Evolutionary conservation across 257 asterid genomes (phyloP).

Genomic region (Lithospermum erythrorhizon): DNA sequence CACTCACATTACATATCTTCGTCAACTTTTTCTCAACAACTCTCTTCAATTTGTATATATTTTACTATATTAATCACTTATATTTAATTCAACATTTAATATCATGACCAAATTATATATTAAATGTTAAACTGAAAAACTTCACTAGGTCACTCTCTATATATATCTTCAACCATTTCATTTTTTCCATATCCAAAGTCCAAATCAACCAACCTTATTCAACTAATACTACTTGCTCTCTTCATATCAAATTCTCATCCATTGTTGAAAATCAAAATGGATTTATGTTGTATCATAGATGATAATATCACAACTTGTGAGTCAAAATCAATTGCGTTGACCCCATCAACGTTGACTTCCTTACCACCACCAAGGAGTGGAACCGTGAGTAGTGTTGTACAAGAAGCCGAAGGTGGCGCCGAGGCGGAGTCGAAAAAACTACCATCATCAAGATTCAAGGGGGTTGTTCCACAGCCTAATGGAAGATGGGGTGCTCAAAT

Average conservation of each 20-base stretch:
- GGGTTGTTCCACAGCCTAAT: slow-evolving; percentile 95
- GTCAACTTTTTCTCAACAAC: background rate
- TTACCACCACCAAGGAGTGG: slow-evolving; percentile 34
- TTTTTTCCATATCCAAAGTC: background rate
- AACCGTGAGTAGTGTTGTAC: slow-evolving; percentile 27
- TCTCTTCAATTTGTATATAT: background rate
- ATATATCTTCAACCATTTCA: slow-evolving; percentile 2
- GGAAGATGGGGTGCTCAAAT: slow-evolving; percentile 98
- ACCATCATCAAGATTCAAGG: slow-evolving; percentile 82
- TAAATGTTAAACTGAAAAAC: background rate
- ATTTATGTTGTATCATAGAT: slow-evolving; percentile 31
- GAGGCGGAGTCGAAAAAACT: slow-evolving; percentile 80
- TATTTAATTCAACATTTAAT: background rate
- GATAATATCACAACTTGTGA: slow-evolving; percentile 57
- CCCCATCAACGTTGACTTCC: slow-evolving; percentile 16
- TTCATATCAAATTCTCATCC: background rate
- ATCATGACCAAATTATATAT: background rate
- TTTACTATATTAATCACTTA: background rate
- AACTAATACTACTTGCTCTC: background rate
- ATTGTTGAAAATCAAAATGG: slow-evolving; percentile 26
- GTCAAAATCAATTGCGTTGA: slow-evolving; percentile 20
- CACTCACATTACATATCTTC: slow-evolving; percentile 26
- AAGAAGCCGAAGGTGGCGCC: slow-evolving; percentile 46
- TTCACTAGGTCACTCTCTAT: background rate
- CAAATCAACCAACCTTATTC: background rate